Evolutionary conservation across 2,329 filamentous ascomycete genomes (phyloP).

Genomic region (Xylaria arbuscula): DNA sequence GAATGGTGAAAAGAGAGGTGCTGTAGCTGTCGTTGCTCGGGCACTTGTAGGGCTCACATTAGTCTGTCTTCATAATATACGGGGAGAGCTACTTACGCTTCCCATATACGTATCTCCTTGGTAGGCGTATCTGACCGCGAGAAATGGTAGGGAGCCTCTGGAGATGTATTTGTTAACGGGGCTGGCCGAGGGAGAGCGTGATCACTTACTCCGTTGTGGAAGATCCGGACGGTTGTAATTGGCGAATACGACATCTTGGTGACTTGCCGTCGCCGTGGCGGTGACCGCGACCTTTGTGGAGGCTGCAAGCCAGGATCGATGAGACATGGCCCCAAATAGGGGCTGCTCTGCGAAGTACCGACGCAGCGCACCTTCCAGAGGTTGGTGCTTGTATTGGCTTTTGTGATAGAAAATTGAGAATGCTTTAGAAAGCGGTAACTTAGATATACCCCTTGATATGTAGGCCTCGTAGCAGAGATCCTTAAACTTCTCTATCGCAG

Average conservation of each 20-base stretch:
- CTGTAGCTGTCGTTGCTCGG: constrained; percentile 48
- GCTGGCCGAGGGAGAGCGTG: not conserved
- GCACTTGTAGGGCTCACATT: constrained; percentile 39
- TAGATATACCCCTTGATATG: constrained; percentile 46
- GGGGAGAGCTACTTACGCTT: constrained; percentile 47
- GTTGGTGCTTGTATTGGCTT: constrained; percentile 50
- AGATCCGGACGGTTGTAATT: constrained; percentile 50
- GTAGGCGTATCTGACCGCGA: constrained; percentile 44
- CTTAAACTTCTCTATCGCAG: constrained; percentile 49
- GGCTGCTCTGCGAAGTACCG: constrained; percentile 48
- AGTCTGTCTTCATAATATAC: not conserved
- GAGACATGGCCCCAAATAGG: constrained; percentile 47
- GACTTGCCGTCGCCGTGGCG: constrained; percentile 41
- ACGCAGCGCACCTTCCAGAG: constrained; percentile 45
- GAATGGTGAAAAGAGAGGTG: constrained; percentile 49
- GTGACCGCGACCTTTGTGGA: constrained; percentile 49
- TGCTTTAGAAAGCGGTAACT: constrained; percentile 46
- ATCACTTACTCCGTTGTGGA: constrained; percentile 39
- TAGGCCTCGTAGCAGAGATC: constrained; percentile 48
- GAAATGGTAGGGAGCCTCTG: constrained; percentile 47
- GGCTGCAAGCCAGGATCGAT: constrained; percentile 41
- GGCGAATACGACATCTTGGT: constrained; percentile 48
- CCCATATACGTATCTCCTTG: constrained; percentile 49
- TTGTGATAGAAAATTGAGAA: constrained; percentile 49
- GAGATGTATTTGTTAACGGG: constrained; percentile 17